Evolutionary conservation across 768 basidiomycete species (phyloP).

Genomic region (Leccinum subgranulosum): DNA sequence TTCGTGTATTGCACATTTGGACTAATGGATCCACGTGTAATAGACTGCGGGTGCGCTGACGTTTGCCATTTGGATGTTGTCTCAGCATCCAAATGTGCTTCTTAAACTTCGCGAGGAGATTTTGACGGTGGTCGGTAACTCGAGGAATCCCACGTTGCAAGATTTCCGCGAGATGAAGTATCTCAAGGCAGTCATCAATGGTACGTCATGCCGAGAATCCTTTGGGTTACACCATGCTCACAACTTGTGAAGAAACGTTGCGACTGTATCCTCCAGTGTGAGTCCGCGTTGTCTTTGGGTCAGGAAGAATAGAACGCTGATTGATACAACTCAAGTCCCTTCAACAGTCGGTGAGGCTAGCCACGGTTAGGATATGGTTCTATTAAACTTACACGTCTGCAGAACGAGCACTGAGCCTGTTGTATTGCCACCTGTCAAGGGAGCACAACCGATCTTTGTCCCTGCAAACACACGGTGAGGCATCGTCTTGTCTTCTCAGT

Average conservation of each 20-base stretch:
- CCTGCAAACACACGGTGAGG: slow-evolving; percentile 31
- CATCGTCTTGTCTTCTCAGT: neutral
- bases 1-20: neutral
- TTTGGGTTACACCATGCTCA: neutral
- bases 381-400: neutral
- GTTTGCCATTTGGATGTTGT: slow-evolving; percentile 27
- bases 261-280: slow-evolving; percentile 32
- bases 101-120: slow-evolving; percentile 32
- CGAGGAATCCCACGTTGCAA: slow-evolving; percentile 28
- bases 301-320: neutral
- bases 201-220: slow-evolving; percentile 8
- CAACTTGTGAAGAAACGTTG: slow-evolving; percentile 26
- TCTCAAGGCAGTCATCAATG: slow-evolving; percentile 37
- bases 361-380: neutral
- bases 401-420: slow-evolving; percentile 24
- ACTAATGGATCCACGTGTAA: neutral
- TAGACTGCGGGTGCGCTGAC: slow-evolving; percentile 32
- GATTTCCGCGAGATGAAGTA: slow-evolving; percentile 39
- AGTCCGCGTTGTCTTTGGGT: neutral
- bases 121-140: slow-evolving; percentile 24
- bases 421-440: slow-evolving; percentile 22
- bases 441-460: slow-evolving; percentile 30
- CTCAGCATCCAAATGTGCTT: slow-evolving; percentile 28
- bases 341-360: slow-evolving; percentile 20
- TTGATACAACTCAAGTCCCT: slow-evolving; percentile 15